These are phyloP conservation scores for Calonectria naviculata DNA, from an alignment of 2,329 filamentous ascomycete species.

Conservation along the genomic window DNA sequence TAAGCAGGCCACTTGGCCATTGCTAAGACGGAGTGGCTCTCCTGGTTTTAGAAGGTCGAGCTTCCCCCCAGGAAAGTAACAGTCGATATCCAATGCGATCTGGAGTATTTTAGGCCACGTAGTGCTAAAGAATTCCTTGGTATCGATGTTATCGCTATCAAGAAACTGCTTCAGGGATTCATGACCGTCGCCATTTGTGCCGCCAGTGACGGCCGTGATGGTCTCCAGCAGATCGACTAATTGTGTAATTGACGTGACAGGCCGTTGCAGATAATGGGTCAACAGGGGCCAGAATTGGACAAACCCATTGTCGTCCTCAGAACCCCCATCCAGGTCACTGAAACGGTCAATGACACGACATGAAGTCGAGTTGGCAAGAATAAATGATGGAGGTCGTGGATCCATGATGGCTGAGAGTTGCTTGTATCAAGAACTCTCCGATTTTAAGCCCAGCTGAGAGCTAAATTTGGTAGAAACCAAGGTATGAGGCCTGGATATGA, in stretches of 20 bases:
- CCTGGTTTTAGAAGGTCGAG: slow-evolving; percentile 31
- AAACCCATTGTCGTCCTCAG: slow-evolving; percentile 35
- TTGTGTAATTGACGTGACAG: slow-evolving; percentile 14
- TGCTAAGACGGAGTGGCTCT: slow-evolving; percentile 31
- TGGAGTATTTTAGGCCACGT: slow-evolving; percentile 40
- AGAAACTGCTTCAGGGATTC: slow-evolving; percentile 26
- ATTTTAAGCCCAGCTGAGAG: not conserved
- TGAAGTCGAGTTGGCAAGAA: slow-evolving; percentile 31
- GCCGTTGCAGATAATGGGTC: slow-evolving; percentile 29
- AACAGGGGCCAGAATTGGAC: slow-evolving; percentile 42
- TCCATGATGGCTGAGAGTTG: slow-evolving; percentile 18
- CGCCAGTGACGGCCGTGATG: slow-evolving; percentile 35
- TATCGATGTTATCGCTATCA: not conserved
- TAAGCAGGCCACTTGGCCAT: slow-evolving; percentile 42
- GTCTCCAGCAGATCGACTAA: slow-evolving; percentile 43
- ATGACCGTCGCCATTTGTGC: slow-evolving; percentile 34
- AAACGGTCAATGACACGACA: slow-evolving; percentile 44
- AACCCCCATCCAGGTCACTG: slow-evolving; percentile 37
- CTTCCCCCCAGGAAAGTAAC: slow-evolving; percentile 30
- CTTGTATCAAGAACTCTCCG: not conserved
- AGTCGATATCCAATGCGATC: slow-evolving; percentile 32
- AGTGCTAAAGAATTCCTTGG: slow-evolving; percentile 14
- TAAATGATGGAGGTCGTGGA: slow-evolving; percentile 21
- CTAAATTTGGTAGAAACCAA: not conserved
- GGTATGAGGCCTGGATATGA: too few relatives aligned